Conservation (phyloP, 805 yeast species). For the Candida peoriensis region DNA sequence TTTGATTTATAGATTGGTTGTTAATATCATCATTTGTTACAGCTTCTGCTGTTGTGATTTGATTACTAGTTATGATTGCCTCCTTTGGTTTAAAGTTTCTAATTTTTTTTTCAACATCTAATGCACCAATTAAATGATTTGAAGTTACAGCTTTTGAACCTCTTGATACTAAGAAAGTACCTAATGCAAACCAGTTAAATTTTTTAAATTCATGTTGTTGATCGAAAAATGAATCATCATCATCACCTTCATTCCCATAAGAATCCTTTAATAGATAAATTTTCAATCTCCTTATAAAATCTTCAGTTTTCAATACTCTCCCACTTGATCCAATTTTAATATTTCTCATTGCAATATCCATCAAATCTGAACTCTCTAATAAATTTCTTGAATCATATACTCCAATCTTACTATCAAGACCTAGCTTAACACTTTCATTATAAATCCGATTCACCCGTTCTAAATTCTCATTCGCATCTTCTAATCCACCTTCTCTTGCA, state of each 20-base stretch:
- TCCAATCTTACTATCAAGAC: constrained; percentile 33
- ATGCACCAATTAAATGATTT: constrained; percentile 69
- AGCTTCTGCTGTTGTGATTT: constrained; percentile 47
- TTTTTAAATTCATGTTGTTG: constrained; percentile 34
- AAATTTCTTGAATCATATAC: constrained; percentile 67
- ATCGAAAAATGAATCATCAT: constrained; percentile 20
- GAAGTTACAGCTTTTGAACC: constrained; percentile 44
- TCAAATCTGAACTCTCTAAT: constrained; percentile 52
- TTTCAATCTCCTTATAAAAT: constrained; percentile 37
- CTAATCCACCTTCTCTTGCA: constrained; percentile 54
- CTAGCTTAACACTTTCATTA: constrained; percentile 33
- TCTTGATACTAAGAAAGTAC: constrained; percentile 42
- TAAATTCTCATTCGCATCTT: constrained; percentile 40
- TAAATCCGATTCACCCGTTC: constrained; percentile 43
- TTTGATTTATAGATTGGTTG: constrained; percentile 48
- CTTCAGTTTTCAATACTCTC: constrained; percentile 42
- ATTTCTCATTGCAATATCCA: constrained; percentile 59
- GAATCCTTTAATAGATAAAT: constrained; percentile 33
- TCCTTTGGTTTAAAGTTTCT: constrained; percentile 30
- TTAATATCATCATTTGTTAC: constrained; percentile 49
- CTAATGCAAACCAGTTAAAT: constrained; percentile 57
- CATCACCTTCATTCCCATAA: constrained; percentile 22
- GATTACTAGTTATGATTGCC: constrained; percentile 38
- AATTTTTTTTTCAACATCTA: constrained; percentile 51
- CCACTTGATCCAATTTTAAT: constrained; percentile 53